phyloP scores from a whole-genome alignment of 2,329 filamentous ascomycete genomes.

The Trichoderma pleuroti region DNA sequence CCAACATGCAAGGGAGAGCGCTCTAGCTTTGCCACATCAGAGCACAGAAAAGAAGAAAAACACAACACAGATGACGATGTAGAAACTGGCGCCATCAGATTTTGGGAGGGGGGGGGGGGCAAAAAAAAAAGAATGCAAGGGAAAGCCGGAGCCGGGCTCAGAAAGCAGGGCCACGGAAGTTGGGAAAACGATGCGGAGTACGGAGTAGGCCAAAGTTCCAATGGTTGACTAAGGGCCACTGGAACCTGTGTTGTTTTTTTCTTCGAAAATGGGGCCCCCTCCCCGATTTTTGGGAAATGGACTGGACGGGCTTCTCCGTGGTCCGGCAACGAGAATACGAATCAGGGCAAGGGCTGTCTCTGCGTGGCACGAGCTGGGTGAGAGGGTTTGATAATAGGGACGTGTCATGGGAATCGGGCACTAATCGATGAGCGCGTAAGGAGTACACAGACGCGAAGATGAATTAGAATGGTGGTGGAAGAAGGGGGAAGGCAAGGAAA shows the following conservation, averaged over 20 bases:
- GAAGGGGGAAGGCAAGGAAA: background rate
- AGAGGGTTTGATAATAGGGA: background rate
- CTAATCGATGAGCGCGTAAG: background rate
- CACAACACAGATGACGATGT: background rate
- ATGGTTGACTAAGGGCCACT: no score
- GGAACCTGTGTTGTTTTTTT: background rate
- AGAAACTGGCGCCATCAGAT: background rate
- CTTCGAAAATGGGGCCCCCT: background rate
- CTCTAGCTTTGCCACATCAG: background rate
- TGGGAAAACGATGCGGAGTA: background rate
- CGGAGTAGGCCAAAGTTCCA: no score
- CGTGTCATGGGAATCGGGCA: background rate
- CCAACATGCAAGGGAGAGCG: background rate
- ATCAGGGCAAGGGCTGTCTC: background rate
- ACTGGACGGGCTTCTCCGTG: background rate
- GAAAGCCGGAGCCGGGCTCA: background rate
- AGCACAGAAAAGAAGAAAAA: background rate
- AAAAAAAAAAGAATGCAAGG: background rate
- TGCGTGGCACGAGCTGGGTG: background rate
- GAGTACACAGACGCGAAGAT: background rate
- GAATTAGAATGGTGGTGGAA: background rate
- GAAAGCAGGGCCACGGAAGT: slow-evolving; percentile 6
- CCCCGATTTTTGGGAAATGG: background rate
- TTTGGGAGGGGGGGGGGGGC: background rate
- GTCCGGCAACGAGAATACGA: background rate